Base-by-base conservation (phyloP, 495 filamentous ascomycete genomes). In the Trichoderma reesei region DNA sequence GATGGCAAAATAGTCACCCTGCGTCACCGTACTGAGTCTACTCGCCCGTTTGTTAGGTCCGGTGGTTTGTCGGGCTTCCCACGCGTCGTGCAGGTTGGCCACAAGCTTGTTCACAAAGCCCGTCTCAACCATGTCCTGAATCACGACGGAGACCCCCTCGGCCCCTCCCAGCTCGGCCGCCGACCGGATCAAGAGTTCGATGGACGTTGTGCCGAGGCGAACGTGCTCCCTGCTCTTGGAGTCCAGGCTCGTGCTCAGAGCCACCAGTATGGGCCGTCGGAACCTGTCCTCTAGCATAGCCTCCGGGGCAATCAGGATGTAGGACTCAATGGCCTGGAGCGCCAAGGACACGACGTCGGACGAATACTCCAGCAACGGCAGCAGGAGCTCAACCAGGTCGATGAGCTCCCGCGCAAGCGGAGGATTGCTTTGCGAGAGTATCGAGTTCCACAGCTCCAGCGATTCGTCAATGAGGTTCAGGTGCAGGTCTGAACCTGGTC, bases 391-490 rank as follows among this genome's bases (percentile, higher is more conserved):
- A 3, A 86, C 80, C 10, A 96, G 83, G 34, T 82, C 77, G 5
- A 92, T 73, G 16, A 96, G 78, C 4, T 86, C 87, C 1, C 80
- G 76, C 3, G 85, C 82, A 13, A 89, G 78, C 0, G 90, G 87
- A 5, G 82, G 72, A 5, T 83, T 80, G 20, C 87, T 90, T 67
- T 94, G 87, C 60, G 78, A 75, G 33, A 96, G 72, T n/a, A 96
- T 82, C 1, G 87, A 80, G 18, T 82, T 79, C 91, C 91, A 96
- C 31, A 98, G 83, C 38, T 96, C 91, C 13, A 98, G 78, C 0
- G 91, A 90, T 69, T 98, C 94, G 65, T 98, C 94, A 11, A 96
- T 81, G 8, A 98, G 86, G 69, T 96, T 94, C 7, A 95, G 72
- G 66, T 89, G 85, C 37, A 87, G 85, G 38, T 92, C 85, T 5